A percentile compares a stretch with the other conserved stretches of the same genome.
Evolutionary conservation across 306 rosid genomes (phyloP).

Genomic region (Lagenaria siceraria): DNA sequence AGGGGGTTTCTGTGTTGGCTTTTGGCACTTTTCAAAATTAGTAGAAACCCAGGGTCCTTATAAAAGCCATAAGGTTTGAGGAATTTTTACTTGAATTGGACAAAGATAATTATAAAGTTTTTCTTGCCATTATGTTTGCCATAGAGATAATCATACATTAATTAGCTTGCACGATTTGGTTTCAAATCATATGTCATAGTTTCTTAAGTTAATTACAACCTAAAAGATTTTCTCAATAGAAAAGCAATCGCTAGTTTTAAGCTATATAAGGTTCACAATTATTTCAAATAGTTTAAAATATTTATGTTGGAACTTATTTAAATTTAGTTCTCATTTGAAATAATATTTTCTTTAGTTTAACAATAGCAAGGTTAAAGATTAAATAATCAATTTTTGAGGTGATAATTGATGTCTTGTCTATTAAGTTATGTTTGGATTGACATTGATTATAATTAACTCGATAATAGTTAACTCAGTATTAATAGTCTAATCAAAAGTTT

Average conservation of each 20-base stretch:
- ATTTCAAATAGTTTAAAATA: neutral
- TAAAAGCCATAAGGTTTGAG: neutral
- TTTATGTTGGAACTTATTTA: no score
- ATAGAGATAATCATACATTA: neutral
- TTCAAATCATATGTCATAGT: neutral
- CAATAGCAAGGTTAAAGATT: no score
- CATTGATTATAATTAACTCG: no score
- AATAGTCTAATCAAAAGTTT: no score
- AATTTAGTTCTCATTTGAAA: neutral
- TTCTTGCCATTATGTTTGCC: neutral
- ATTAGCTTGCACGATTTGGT: neutral
- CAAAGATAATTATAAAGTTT: neutral
- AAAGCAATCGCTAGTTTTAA: neutral
- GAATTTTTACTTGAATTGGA: neutral
- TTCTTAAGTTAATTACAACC: neutral
- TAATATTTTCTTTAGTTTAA: no score
- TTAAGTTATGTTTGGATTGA: no score
- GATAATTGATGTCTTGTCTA: no score
- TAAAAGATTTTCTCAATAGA: neutral
- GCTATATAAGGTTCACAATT: neutral
- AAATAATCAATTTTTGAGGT: no score
- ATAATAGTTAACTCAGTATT: no score
- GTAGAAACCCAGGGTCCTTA: neutral
- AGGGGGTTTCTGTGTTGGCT: neutral
- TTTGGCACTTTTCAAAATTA: neutral